phyloP scores from a whole-genome alignment of 2,329 filamentous ascomycete genomes.

The Botryotinia convoluta region DNA sequence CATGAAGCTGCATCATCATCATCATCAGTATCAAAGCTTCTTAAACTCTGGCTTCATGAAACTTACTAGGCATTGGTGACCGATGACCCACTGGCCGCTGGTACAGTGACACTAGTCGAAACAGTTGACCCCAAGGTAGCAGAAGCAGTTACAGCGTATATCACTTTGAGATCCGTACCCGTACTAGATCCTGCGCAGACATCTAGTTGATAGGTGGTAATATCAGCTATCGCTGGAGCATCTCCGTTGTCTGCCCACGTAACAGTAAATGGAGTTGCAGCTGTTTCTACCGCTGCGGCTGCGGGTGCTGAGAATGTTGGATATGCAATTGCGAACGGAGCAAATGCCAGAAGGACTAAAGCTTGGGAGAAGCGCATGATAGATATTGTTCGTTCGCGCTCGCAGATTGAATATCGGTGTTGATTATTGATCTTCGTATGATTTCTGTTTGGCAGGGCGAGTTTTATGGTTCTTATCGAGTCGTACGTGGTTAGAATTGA shows the following conservation, averaged over 20 bases:
- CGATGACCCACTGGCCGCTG: conserved; percentile 31
- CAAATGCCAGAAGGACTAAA: conserved; percentile 27
- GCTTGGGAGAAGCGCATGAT: conserved; percentile 30
- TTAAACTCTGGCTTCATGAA: not conserved
- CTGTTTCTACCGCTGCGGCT: conserved; percentile 49
- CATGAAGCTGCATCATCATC: conserved; percentile 49
- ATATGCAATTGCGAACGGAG: conserved; percentile 34
- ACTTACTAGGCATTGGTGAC: conserved; percentile 39
- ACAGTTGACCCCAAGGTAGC: not conserved
- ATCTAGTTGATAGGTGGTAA: conserved; percentile 55
- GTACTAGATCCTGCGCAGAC: conserved; percentile 60
- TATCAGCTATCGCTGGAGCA: conserved; percentile 48
- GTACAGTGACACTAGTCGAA: conserved; percentile 32
- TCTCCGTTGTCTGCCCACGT: conserved; percentile 56
- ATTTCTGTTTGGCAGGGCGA: not conserved
- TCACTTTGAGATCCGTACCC: conserved; percentile 30
- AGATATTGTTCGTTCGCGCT: conserved; percentile 1
- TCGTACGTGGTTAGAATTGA: not conserved
- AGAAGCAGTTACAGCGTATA: not conserved
- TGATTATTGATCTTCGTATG: not conserved
- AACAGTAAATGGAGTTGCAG: conserved; percentile 50
- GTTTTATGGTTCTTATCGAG: not conserved
- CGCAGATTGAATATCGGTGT: not conserved
- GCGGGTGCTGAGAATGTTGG: conserved; percentile 51
- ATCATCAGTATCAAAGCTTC: conserved; percentile 12